Base-by-base conservation (phyloP, 371 early-diverging fungal species). In the Apophysomyces ossiformis region DNA sequence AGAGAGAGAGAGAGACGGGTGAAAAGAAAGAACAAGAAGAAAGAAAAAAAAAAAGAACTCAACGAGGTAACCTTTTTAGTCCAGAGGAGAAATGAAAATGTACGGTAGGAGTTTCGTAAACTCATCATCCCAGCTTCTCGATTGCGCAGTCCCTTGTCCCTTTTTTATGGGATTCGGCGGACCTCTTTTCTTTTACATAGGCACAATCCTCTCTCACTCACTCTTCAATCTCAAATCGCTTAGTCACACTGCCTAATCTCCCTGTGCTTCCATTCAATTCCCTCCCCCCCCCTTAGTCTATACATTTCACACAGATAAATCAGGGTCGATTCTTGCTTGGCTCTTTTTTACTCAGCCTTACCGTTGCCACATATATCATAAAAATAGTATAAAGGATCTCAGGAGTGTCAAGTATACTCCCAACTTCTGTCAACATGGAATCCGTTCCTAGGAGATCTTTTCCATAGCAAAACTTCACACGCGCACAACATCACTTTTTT, bases 1-100 rank as follows among this genome's bases (percentile, higher is more conserved):
- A 61, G 62, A 62, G 58, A 67, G 43, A 59, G 39, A 66, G 41
- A 60, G 39, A 56, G 41, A 64, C 35, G 58, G 47, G 37, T 12
- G 45, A 9, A 18, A 39, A 35, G 41, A 16, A 57, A 37, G 18
- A 43, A 38, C 13, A 59, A 44, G 64, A 57, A 43, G 61, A 67
- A 61, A 11, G 35, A 7, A 59, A 37, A 26, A 21, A 59, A 41
- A 60, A 60, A 60, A 60, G 18, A 16, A 6, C 38, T 41, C 43
- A 60, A 60, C 37, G 41, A 60, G 60, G 37, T 43, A 60, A 39
- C 60, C 60, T 60, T 60, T 41, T 60, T 60, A 16, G 38, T 41
- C 15, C 41, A 43, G 60, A 37, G 44, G 39, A 44, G 60, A 41
- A 26, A 26, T 26, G 32, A 26, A 26, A 26, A 26, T 26, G 54